phyloP scores from a whole-genome alignment of 1,139 yeast genomes.

The Blastobotrys ciferrii region DNA sequence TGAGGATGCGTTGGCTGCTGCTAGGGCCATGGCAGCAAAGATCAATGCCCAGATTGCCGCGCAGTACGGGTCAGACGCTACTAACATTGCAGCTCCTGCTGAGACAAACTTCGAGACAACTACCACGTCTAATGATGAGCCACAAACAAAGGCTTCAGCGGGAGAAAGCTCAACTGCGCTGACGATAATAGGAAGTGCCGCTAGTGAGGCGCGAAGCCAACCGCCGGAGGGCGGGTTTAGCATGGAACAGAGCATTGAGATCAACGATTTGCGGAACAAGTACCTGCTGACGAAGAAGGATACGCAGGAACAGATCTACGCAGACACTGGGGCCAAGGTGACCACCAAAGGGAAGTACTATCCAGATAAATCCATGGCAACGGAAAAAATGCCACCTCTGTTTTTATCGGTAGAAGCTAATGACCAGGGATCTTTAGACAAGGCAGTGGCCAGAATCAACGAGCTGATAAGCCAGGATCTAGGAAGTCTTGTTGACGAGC shows the following conservation, averaged over 20 bases:
- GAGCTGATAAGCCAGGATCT: constrained; percentile 36
- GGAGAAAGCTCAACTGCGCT: no score
- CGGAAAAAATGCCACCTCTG: constrained; percentile 37
- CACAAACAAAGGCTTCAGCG: no score
- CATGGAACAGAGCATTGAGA: no score
- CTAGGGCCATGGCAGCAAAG: constrained; percentile 6
- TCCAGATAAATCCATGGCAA: constrained; percentile 39
- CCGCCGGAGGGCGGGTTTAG: no score
- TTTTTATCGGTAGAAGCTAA: constrained; percentile 36
- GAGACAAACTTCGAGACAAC: background rate
- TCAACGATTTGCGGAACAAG: constrained; percentile 40
- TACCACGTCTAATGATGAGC: background rate
- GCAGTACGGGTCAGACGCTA: background rate
- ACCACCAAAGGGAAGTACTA: constrained; percentile 40
- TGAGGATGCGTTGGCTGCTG: constrained; percentile 5
- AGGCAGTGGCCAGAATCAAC: constrained; percentile 34
- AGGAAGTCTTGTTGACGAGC: constrained; percentile 36
- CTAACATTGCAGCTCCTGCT: background rate
- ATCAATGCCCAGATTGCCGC: constrained; percentile 6
- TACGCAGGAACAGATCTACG: constrained; percentile 34
- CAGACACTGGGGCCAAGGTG: constrained; percentile 37
- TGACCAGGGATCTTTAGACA: constrained; percentile 32
- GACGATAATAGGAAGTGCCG: no score
- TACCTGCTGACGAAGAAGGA: constrained; percentile 39
- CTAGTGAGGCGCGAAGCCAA: no score